A percentile compares a stretch with the other conserved stretches of the same genome.
Conservation (phyloP, 2,329 filamentous ascomycete genomes). For the Aspergillus brunneoviolaceus region DNA sequence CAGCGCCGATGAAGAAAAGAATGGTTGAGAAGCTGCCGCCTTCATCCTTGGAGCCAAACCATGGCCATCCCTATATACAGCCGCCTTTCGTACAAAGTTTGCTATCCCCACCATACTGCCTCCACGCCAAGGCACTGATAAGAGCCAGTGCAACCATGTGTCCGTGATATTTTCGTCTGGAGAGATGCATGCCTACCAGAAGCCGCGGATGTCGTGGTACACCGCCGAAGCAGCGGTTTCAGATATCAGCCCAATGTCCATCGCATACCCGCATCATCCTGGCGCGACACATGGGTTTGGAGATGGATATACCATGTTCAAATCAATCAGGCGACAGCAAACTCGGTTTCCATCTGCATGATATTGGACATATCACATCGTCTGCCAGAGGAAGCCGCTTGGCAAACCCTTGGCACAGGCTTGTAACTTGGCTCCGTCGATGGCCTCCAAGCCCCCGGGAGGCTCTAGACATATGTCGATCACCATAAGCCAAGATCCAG, state of each 20-base stretch:
- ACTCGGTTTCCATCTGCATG: neutral
- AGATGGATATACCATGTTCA: neutral
- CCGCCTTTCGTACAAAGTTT: neutral
- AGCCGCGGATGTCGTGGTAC: conserved; percentile 12
- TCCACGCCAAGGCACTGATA: conserved; percentile 9
- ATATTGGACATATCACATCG: conserved; percentile 17
- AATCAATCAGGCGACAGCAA: conserved; percentile 9
- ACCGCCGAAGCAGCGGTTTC: conserved; percentile 13
- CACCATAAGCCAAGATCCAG: conserved; percentile 10
- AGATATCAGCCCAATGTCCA: conserved; percentile 4
- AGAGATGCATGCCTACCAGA: conserved; percentile 6
- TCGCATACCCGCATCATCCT: neutral
- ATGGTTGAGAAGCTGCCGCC: conserved; percentile 5
- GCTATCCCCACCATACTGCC: neutral
- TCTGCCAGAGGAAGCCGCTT: conserved; percentile 8
- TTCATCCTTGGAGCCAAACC: neutral
- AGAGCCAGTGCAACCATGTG: neutral
- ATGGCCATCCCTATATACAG: neutral
- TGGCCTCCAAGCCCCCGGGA: conserved; percentile 2
- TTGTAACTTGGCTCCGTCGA: conserved; percentile 6
- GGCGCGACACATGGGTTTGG: neutral
- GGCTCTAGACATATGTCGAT: conserved; percentile 10
- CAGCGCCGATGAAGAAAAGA: neutral
- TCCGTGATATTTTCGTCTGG: neutral
- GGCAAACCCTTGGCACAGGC: conserved; percentile 11